Percentiles rank a stretch among this genome's conserved stretches.
These are phyloP conservation scores for Cercospora zeina DNA, from an alignment of 2,329 filamentous ascomycete species.

Conservation along the genomic window DNA sequence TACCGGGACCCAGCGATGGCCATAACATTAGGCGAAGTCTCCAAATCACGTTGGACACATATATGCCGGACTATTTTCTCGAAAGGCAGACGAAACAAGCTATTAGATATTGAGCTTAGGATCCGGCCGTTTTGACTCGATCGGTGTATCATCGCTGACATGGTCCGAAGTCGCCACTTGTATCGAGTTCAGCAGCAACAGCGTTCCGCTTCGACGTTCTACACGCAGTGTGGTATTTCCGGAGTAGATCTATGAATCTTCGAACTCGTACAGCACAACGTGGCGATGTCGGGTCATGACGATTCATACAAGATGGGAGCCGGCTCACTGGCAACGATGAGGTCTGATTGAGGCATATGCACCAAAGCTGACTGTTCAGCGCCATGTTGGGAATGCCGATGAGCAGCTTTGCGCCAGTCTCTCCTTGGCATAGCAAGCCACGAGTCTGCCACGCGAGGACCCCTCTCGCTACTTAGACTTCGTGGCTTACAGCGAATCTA, in stretches of 20 bases:
- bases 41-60: too few relatives aligned
- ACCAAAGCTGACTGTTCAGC: not conserved
- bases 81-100: too few relatives aligned
- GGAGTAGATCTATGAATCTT: not conserved
- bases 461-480: conserved; percentile 2
- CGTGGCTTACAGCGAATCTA: not conserved
- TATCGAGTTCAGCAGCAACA: too few relatives aligned
- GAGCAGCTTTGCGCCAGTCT: not conserved
- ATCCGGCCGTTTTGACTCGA: too few relatives aligned
- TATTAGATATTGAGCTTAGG: too few relatives aligned
- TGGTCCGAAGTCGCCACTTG: too few relatives aligned
- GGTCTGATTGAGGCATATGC: not conserved
- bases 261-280: not conserved
- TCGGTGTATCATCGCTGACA: too few relatives aligned
- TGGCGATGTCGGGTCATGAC: not conserved
- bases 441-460: conserved; percentile 1
- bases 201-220: not conserved
- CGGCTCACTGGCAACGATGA: not conserved
- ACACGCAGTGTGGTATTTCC: not conserved
- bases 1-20: not conserved
- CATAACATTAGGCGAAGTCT: too few relatives aligned
- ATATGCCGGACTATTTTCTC: too few relatives aligned
- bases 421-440: conserved; percentile 9
- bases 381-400: not conserved
- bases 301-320: not conserved